phyloP scores from a whole-genome alignment of 2,329 filamentous ascomycete genomes.

The Aspergillus brunneoviolaceus region DNA sequence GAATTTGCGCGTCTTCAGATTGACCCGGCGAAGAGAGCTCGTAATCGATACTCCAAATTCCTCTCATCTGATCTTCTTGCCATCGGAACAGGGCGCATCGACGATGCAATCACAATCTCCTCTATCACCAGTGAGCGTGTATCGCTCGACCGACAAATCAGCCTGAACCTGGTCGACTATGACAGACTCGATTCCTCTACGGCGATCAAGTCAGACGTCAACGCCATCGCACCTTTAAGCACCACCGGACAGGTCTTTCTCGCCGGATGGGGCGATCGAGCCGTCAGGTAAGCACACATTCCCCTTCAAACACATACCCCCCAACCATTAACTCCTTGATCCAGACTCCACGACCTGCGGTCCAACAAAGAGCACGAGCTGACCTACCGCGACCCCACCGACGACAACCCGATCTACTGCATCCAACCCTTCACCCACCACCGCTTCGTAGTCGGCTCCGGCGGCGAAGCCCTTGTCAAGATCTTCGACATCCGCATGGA shows the following conservation, averaged over 20 bases:
- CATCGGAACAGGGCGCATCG: slow-evolving; percentile 49
- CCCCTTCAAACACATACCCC: background rate
- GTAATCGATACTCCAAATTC: slow-evolving; percentile 54
- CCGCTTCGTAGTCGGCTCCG: slow-evolving; percentile 57
- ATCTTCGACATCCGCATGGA: slow-evolving; percentile 60
- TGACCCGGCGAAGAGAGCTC: slow-evolving; percentile 21
- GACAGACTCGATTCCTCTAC: slow-evolving; percentile 22
- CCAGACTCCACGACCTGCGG: slow-evolving; percentile 61
- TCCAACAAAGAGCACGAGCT: slow-evolving; percentile 49
- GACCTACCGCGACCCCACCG: slow-evolving; percentile 56
- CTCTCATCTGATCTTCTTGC: slow-evolving; percentile 52
- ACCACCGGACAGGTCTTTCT: slow-evolving; percentile 55
- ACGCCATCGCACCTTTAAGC: slow-evolving; percentile 40
- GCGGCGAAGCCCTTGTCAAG: slow-evolving; percentile 59
- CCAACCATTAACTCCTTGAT: background rate
- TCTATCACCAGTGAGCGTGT: slow-evolving; percentile 50
- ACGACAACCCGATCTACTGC: slow-evolving; percentile 60
- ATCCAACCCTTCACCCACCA: slow-evolving; percentile 58
- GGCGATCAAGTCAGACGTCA: slow-evolving; percentile 28
- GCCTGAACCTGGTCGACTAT: slow-evolving; percentile 37
- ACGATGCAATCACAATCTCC: slow-evolving; percentile 51
- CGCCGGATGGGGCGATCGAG: slow-evolving; percentile 60
- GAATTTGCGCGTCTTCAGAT: slow-evolving; percentile 36
- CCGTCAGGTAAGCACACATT: slow-evolving; percentile 38
- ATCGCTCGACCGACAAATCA: slow-evolving; percentile 35